A percentile compares a stretch with the other conserved stretches of the same genome.
Conservation (phyloP, 164 flowering plant species). For the Magnolia kwangsiensis region DNA sequence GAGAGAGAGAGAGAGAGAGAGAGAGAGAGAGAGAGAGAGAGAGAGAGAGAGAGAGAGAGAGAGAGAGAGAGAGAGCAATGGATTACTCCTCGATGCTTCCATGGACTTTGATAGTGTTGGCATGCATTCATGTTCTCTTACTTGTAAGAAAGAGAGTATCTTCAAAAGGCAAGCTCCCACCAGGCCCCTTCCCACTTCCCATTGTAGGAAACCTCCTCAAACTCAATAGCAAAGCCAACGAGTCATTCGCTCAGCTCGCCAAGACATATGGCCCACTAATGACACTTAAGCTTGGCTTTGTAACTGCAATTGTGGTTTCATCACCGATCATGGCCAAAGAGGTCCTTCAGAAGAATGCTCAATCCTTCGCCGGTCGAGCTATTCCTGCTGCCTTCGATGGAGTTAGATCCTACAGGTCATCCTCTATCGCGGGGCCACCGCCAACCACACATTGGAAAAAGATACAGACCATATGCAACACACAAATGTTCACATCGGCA, state of each 20-base stretch:
- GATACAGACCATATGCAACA: conserved; percentile 27
- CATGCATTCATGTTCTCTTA: too few species aligned
- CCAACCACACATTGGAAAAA: conserved; percentile 30
- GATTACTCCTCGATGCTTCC: too few species aligned
- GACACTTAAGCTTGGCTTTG: conserved; percentile 24
- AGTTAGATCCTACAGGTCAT: too few species aligned
- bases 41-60: too few species aligned
- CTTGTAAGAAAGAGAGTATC: too few species aligned
- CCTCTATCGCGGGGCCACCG: conserved; percentile 1
- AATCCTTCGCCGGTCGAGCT: conserved; percentile 18
- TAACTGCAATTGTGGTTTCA: conserved; percentile 25
- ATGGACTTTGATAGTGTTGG: too few species aligned
- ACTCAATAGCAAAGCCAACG: conserved; percentile 20
- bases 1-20: too few species aligned
- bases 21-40: too few species aligned
- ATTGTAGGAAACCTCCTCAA: conserved; percentile 24
- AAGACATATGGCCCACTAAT: conserved; percentile 28
- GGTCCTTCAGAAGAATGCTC: conserved; percentile 34
- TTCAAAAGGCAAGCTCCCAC: conserved; percentile 17
- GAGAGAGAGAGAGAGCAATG: too few species aligned
- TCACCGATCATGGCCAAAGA: conserved; percentile 27
- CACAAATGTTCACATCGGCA: conserved; percentile 28
- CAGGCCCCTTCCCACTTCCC: conserved; percentile 34
- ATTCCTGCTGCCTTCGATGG: conserved; percentile 6
- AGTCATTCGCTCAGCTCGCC: conserved; percentile 17